Evolutionary conservation across 108 stramenopile species (phyloP).

Genomic region (Skeletonema tropicum): DNA sequence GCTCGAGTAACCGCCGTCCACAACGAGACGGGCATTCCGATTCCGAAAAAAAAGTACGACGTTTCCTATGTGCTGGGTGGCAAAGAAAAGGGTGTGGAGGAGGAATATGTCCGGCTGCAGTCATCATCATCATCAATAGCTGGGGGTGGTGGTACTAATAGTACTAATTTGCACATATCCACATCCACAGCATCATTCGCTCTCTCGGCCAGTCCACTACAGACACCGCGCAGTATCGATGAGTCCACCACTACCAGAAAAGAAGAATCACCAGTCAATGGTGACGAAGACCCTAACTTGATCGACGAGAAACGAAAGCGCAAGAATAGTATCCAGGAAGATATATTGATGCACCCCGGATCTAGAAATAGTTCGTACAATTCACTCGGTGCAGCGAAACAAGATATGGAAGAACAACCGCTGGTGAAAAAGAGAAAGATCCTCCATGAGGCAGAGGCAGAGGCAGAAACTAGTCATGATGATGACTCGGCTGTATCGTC

Average conservation of each 20-base stretch:
- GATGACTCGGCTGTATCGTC: too few relatives aligned
- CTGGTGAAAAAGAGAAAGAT: slow-evolving; percentile 14
- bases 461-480: slow-evolving; percentile 5
- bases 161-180: slow-evolving; percentile 7
- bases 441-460: too few relatives aligned
- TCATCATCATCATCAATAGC: background rate
- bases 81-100: slow-evolving; percentile 15
- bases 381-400: background rate
- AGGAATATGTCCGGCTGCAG: slow-evolving; percentile 16
- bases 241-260: background rate
- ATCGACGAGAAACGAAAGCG: slow-evolving; percentile 16
- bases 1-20: slow-evolving; percentile 51
- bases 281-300: background rate
- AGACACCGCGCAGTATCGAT: slow-evolving; percentile 3
- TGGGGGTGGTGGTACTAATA: too few relatives aligned
- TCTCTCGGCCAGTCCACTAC: slow-evolving; percentile 8
- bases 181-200: slow-evolving; percentile 24
- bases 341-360: slow-evolving; percentile 31
- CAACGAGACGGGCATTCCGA: background rate
- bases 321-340: slow-evolving; percentile 16
- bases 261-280: background rate
- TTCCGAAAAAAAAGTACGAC: background rate
- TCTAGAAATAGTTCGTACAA: slow-evolving; percentile 9
- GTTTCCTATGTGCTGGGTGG: slow-evolving; percentile 19
- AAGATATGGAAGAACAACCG: background rate